Evolutionary conservation across 2,329 filamentous ascomycete species (phyloP).

Genomic region (Penicillium sp.): DNA sequence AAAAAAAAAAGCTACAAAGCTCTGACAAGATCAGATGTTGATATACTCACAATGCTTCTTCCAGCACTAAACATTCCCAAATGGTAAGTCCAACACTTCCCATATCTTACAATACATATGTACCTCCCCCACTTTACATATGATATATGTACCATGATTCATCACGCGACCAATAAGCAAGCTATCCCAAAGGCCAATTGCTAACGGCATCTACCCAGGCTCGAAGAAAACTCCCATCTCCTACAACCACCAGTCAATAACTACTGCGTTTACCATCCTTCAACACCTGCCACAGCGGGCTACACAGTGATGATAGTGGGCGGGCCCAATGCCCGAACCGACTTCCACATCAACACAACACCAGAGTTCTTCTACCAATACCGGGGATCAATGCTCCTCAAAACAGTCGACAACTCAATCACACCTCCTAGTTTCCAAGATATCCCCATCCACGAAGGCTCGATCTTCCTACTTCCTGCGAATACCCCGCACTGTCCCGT

Average conservation of each 20-base stretch:
- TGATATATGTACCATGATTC: conserved; percentile 2
- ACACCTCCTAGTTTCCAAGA: conserved; percentile 66
- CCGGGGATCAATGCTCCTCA: conserved; percentile 88
- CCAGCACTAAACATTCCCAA: conserved; percentile 46
- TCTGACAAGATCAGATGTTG: neutral
- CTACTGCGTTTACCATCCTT: conserved; percentile 84
- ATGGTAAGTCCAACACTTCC: conserved; percentile 34
- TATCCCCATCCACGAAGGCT: conserved; percentile 85
- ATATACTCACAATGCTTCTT: conserved; percentile 30
- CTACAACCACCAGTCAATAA: conserved; percentile 95
- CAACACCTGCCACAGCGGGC: conserved; percentile 71
- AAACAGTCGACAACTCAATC: conserved; percentile 69
- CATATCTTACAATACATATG: neutral
- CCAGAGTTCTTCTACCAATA: conserved; percentile 99
- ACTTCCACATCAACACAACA: conserved; percentile 97
- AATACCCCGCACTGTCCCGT: conserved; percentile 97
- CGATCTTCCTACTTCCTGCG: conserved; percentile 88
- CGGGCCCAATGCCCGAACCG: conserved; percentile 90
- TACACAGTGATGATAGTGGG: conserved; percentile 93
- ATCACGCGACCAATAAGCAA: conserved; percentile 8
- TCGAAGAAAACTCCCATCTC: conserved; percentile 86
- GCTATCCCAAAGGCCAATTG: neutral
- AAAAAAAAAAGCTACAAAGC: neutral
- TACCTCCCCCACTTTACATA: conserved; percentile 16
- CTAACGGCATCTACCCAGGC: conserved; percentile 54